A percentile compares a stretch with the other conserved stretches of the same genome.
phyloP scores from a whole-genome alignment of 306 rosid genomes.

The Notholithocarpus densiflorus region DNA sequence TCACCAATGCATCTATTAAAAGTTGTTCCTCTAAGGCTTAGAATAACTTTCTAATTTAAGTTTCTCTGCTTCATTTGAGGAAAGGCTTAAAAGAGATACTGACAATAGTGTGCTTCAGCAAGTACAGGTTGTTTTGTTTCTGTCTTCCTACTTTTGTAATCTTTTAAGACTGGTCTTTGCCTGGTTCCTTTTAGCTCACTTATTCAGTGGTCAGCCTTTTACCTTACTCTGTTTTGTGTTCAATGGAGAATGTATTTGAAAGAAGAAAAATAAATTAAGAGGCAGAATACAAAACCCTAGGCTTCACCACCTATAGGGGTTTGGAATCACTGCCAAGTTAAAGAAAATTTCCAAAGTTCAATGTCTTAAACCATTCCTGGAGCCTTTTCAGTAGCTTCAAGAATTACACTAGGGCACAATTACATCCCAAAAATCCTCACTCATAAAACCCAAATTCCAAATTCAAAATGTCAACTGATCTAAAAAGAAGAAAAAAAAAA shows the following conservation, averaged over 20 bases:
- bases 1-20: background rate
- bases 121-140: background rate
- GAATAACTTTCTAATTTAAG: background rate
- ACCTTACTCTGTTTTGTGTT: background rate
- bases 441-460: too few species aligned
- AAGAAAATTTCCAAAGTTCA: too few species aligned
- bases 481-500: too few species aligned
- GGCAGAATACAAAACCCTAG: too few species aligned
- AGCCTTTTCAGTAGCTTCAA: too few species aligned
- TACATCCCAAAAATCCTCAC: too few species aligned
- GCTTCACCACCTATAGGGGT: too few species aligned
- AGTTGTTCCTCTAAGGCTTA: background rate
- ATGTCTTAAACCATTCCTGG: too few species aligned
- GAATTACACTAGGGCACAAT: too few species aligned
- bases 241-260: background rate
- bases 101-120: background rate
- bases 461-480: too few species aligned
- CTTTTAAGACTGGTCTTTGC: background rate
- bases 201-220: background rate
- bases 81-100: background rate
- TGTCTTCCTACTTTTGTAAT: background rate
- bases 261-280: too few species aligned
- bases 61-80: background rate
- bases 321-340: too few species aligned
- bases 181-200: background rate